A percentile compares a stretch with the other conserved stretches of the same genome.
These are phyloP conservation scores for Liriodendron chinense DNA, from an alignment of 164 flowering plant species.

Conservation along the genomic window DNA sequence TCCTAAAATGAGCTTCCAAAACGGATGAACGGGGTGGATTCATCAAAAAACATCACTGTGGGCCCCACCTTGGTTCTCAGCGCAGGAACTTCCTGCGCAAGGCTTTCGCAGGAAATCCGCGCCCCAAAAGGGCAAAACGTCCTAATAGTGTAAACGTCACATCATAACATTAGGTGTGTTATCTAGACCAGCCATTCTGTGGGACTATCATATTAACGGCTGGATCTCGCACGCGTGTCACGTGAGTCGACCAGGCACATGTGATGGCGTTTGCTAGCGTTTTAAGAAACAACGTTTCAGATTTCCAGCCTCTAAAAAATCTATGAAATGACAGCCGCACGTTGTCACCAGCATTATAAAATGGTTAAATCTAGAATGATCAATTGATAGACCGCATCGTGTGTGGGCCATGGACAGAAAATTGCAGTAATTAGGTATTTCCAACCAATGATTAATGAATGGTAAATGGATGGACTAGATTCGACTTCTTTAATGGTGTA, in stretches of 20 bases:
- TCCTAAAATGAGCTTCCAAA: no score
- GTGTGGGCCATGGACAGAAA: background rate
- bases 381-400: background rate
- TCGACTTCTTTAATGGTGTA: background rate
- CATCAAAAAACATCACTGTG: no score
- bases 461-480: background rate
- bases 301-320: no score
- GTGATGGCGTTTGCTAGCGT: background rate
- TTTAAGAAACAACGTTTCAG: no score
- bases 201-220: background rate
- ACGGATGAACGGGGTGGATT: no score
- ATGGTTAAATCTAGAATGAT: background rate
- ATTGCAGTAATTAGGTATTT: background rate
- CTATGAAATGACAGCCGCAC: background rate
- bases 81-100: no score
- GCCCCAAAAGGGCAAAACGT: no score
- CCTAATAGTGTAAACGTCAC: no score
- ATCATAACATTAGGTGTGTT: background rate
- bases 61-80: no score
- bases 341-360: background rate
- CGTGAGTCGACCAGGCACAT: background rate
- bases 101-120: no score
- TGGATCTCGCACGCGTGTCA: background rate
- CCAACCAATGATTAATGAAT: background rate
- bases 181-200: background rate